Base-by-base conservation (phyloP, 1,139 yeast genomes). In the Blastobotrys illinoisensis region DNA sequence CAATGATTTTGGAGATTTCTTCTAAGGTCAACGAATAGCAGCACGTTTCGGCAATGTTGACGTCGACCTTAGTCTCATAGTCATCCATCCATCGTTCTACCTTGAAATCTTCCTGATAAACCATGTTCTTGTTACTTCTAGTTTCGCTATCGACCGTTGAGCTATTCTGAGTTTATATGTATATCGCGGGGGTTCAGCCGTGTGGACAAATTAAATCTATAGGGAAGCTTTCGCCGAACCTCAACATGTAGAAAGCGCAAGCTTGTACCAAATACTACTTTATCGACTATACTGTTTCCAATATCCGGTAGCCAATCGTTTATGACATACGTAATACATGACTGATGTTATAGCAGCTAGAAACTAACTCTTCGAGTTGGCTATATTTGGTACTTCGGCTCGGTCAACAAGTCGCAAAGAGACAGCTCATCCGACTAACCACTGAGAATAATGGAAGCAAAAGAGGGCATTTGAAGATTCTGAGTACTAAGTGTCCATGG, bases 21-120 rank as follows among this genome's bases (percentile, higher is more conserved):
- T 68, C 60, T 23, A 80, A 60, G 5, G 77, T 68, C 46, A 81
- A 55, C 1, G 83, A 76, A 52, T 74, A 72, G 58, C 79, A 76
- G 63, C 85, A 81, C 0, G 84, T 78, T 62, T 81, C 85, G 11
- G 82, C 84, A 64, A 80, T 66, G 62, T 80, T 80, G 66, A 66
- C 66, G 14, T 60, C 60, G 51, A 76, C 72, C 23, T 58, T 61
- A 2, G 71, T 69, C 62, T 81, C 85, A 67, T 78, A 74, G 50
- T 67, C 67, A 64, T 80, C 83, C 83, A 81, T 79, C 68, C 76
- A 81, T 62, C 78, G 77, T 64, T 81, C 85, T n/a, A 81, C 80
- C n/a, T 69, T 74, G 64, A 81, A 81, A 47, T 64, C 66, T 51
- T 64, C 67, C 47, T 64, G 67, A 28, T 65, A 48, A 9, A 66